Evolutionary conservation across 2,329 filamentous ascomycete species (phyloP).

Genomic region (Stachybotrys chartarum): DNA sequence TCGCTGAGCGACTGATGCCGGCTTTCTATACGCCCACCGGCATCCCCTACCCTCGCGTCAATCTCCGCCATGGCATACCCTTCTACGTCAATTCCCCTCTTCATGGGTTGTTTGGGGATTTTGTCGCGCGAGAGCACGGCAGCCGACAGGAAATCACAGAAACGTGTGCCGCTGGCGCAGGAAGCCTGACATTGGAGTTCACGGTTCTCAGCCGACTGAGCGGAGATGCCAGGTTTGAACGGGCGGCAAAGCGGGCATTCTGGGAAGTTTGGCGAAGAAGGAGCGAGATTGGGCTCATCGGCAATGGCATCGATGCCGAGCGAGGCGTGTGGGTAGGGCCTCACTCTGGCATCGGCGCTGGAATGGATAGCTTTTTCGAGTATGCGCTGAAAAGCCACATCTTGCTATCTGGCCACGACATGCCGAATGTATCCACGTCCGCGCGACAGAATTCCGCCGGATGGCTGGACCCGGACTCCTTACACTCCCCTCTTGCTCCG

Average conservation of each 20-base stretch:
- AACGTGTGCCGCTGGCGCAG: slow-evolving; percentile 95
- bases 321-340: slow-evolving; percentile 81
- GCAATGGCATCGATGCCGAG: slow-evolving; percentile 87
- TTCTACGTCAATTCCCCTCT: slow-evolving; percentile 86
- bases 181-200: slow-evolving; percentile 89
- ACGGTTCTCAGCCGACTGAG: slow-evolving; percentile 83
- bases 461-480: slow-evolving; percentile 57
- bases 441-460: slow-evolving; percentile 30
- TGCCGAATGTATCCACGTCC: slow-evolving; percentile 40
- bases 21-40: slow-evolving; percentile 90
- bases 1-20: slow-evolving; percentile 76
- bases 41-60: slow-evolving; percentile 90
- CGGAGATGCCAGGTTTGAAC: slow-evolving; percentile 81
- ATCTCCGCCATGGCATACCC: slow-evolving; percentile 81
- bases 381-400: slow-evolving; percentile 95
- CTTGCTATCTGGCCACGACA: slow-evolving; percentile 68
- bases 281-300: slow-evolving; percentile 80
- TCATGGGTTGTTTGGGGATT: slow-evolving; percentile 43
- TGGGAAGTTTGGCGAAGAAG: slow-evolving; percentile 93
- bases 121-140: slow-evolving; percentile 25
- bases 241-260: slow-evolving; percentile 83
- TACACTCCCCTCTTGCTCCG: slow-evolving; percentile 53
- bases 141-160: slow-evolving; percentile 68
- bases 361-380: slow-evolving; percentile 97
- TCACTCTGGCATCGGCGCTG: slow-evolving; percentile 90